Base-by-base conservation (phyloP, 1,139 yeast genomes). In the Suhomyces atakaporum region DNA sequence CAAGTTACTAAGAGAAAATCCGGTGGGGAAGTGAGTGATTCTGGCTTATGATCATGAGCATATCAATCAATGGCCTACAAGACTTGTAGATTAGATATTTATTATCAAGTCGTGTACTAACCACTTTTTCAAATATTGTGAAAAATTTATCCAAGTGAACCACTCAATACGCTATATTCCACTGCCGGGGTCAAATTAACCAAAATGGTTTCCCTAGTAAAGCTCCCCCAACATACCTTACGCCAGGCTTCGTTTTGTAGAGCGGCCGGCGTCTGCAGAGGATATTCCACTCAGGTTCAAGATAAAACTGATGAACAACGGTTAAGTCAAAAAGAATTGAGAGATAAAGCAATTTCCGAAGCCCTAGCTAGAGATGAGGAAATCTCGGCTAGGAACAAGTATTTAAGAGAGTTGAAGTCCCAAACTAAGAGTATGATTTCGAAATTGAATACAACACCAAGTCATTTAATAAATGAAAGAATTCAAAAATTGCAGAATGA, bases 331-430 rank as follows among this genome's bases (percentile, higher is more conserved):
- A 62, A 58, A 39, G 64, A 59, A 39, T 45, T 61, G 22, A 65
- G 75, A 50, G 75, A 70, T 44, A 58, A 49, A 42, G 72, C 71
- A 3, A 50, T 70, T 29, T 71, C 74, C 2, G 74, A 69, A 42
- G 75, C 75, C 1, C 57, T 69, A 25, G 75, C 75, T 4, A 57
- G 59, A 42, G 76, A 70, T 46, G 75, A 69, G 56, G 73, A 63
- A 42, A 66, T 64, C 19, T 54, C 61, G 24, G 62, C 64, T 15
- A 63, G 51, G 39, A 62, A 66, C 22, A 68, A 67, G 42, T 58
- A 60, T 12, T 52, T 71, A 31, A 56, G 72, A 25, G 70, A 67
- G 42, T 58, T 69, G 39, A 65, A 61, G 34, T 49, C 49, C 14
- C 46, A 53, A 27, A 59, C 72, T 2, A 50, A 47, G 29, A 55